A percentile compares a stretch with the other conserved stretches of the same genome.
Evolutionary conservation across 2,329 filamentous ascomycete species (phyloP).

Genomic region (Berkeleyomyces basicola): DNA sequence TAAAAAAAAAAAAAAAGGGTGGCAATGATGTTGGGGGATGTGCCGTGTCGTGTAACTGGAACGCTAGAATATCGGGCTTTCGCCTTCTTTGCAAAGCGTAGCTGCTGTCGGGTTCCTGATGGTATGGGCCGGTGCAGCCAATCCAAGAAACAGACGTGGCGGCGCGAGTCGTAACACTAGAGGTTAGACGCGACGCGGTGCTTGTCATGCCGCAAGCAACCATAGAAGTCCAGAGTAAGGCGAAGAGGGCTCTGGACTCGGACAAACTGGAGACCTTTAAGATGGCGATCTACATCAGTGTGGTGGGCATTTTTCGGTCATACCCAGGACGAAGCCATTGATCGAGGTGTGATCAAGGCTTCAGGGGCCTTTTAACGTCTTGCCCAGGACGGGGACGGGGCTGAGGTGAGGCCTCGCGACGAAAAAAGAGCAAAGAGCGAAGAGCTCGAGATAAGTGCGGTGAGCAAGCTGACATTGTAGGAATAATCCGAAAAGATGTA

Average conservation of each 20-base stretch:
- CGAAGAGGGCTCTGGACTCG: neutral
- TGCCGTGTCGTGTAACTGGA: neutral
- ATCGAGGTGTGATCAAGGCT: neutral
- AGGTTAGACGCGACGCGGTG: neutral
- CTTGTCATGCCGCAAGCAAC: conserved; percentile 2
- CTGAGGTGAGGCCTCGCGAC: neutral
- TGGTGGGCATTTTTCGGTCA: conserved; percentile 2
- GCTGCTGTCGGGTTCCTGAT: neutral
- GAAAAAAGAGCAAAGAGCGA: neutral
- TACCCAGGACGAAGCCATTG: conserved; percentile 4
- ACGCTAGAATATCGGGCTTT: neutral
- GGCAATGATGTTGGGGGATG: neutral
- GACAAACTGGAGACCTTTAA: conserved; percentile 9
- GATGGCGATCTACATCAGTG: conserved; percentile 8
- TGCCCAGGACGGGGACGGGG: conserved; percentile 23
- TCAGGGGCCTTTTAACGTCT: conserved; percentile 24
- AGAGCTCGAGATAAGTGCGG: neutral
- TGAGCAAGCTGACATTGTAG: neutral
- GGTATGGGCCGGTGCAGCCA: neutral
- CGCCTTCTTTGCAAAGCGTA: neutral
- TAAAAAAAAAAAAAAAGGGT: neutral
- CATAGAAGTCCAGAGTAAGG: neutral
- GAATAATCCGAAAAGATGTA: neutral
- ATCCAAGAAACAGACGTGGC: neutral
- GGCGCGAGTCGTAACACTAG: neutral